phyloP scores from a whole-genome alignment of 2,329 filamentous ascomycete species.

The Catunica adiposa region DNA sequence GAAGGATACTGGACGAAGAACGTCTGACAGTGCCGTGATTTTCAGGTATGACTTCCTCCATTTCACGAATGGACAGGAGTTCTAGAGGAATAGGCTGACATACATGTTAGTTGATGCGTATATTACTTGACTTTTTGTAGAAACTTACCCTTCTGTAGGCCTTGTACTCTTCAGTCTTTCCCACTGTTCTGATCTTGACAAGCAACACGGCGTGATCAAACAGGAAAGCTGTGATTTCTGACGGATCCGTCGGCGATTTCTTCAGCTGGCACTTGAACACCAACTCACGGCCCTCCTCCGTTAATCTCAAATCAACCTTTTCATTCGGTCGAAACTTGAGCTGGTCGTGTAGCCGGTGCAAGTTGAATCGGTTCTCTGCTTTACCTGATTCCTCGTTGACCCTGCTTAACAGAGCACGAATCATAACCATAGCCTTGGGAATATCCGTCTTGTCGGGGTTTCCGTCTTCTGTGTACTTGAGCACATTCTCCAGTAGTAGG shows the following conservation, averaged over 20 bases:
- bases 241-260: constrained; percentile 73
- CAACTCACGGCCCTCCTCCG: constrained; percentile 80
- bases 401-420: constrained; percentile 69
- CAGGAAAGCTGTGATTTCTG: constrained; percentile 84
- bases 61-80: constrained; percentile 81
- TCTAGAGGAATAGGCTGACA: constrained; percentile 76
- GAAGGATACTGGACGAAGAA: constrained; percentile 70
- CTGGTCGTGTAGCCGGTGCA: constrained; percentile 79
- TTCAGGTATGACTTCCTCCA: constrained; percentile 79
- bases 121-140: background rate
- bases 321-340: constrained; percentile 82
- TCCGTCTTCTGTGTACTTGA: constrained; percentile 80
- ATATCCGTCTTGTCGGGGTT: constrained; percentile 74
- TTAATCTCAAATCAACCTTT: constrained; percentile 83
- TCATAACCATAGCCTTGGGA: constrained; percentile 71
- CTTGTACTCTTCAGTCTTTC: constrained; percentile 86
- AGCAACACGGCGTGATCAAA: constrained; percentile 92
- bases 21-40: constrained; percentile 65
- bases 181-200: constrained; percentile 77
- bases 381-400: constrained; percentile 95
- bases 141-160: constrained; percentile 59
- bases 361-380: constrained; percentile 92
- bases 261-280: constrained; percentile 91
- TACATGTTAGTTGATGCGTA: background rate
- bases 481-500: constrained; percentile 72